Evolutionary conservation across 805 yeast species (phyloP).

Genomic region (Millerozyma miso): DNA sequence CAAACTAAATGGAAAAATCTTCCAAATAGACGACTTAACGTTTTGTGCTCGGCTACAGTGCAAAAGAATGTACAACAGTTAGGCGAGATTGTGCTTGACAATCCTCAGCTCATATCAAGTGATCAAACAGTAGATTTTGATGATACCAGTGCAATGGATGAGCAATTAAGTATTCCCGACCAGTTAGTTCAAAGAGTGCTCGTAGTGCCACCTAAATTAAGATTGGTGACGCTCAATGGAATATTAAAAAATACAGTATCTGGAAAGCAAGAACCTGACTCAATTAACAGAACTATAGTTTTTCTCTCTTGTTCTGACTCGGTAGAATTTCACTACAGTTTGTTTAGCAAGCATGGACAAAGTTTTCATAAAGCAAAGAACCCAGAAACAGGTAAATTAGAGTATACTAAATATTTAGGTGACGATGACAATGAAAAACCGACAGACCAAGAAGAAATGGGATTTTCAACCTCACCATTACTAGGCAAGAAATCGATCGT

Average conservation of each 20-base stretch:
- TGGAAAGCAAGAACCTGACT: conserved; percentile 6
- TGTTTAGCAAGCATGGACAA: conserved; percentile 59
- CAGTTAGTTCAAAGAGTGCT: conserved; percentile 77
- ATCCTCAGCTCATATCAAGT: conserved; percentile 66
- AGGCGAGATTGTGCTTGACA: conserved; percentile 69
- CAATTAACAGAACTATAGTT: conserved; percentile 58
- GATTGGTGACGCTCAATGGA: conserved; percentile 78
- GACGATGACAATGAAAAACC: conserved; percentile 20
- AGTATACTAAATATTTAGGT: conserved; percentile 12
- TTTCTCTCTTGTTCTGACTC: conserved; percentile 94
- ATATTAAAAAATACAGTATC: conserved; percentile 40
- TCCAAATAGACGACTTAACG: conserved; percentile 68
- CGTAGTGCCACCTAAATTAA: conserved; percentile 88
- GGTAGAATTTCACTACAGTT: conserved; percentile 87
- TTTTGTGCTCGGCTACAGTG: conserved; percentile 93
- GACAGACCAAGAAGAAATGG: conserved; percentile 33
- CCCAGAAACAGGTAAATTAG: conserved; percentile 20
- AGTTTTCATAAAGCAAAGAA: conserved; percentile 29
- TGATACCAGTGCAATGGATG: background rate
- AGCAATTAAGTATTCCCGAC: conserved; percentile 65
- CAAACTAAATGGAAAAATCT: conserved; percentile 47
- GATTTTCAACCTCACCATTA: conserved; percentile 45
- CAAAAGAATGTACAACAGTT: conserved; percentile 74
- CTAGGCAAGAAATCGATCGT: conserved; percentile 43
- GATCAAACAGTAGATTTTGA: conserved; percentile 18